A percentile compares a stretch with the other conserved stretches of the same genome.
These are phyloP conservation scores for Aspergillus bertholletiae DNA, from an alignment of 495 filamentous ascomycete genomes.

Conservation along the genomic window DNA sequence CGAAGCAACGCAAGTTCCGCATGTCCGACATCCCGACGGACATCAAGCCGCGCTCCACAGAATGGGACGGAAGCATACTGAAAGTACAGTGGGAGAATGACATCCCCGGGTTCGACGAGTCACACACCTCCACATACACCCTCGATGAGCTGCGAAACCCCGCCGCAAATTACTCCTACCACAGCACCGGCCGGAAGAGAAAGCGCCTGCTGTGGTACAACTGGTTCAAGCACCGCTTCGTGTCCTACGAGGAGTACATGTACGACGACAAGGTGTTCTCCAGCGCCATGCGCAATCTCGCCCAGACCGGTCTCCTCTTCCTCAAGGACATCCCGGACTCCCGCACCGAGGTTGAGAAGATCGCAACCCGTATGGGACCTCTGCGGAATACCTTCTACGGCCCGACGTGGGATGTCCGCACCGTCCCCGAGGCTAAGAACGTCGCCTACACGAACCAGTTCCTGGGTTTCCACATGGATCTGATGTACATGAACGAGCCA, in stretches of 20 bases:
- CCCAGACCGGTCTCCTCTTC: conserved; percentile 66
- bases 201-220: conserved; percentile 33
- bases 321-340: conserved; percentile 66
- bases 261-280: conserved; percentile 47
- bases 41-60: conserved; percentile 37
- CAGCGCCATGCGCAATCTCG: conserved; percentile 49
- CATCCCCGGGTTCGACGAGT: conserved; percentile 38
- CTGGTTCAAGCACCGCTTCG: conserved; percentile 32
- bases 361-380: conserved; percentile 68
- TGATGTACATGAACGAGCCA: conserved; percentile 78
- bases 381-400: conserved; percentile 87
- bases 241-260: conserved; percentile 72
- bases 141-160: conserved; percentile 23
- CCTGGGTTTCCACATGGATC: conserved; percentile 87
- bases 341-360: conserved; percentile 55
- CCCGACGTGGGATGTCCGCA: conserved; percentile 80
- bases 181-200: background rate
- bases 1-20: conserved; percentile 78
- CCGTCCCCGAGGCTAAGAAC: conserved; percentile 74
- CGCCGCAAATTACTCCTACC: conserved; percentile 6
- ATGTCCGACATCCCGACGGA: conserved; percentile 63
- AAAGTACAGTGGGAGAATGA: conserved; percentile 61
- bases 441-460: conserved; percentile 81
- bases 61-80: conserved; percentile 40
- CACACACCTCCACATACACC: conserved; percentile 49